Conservation (phyloP, 139 green algal species). For the Auxenochlorella pyrenoidosa region DNA sequence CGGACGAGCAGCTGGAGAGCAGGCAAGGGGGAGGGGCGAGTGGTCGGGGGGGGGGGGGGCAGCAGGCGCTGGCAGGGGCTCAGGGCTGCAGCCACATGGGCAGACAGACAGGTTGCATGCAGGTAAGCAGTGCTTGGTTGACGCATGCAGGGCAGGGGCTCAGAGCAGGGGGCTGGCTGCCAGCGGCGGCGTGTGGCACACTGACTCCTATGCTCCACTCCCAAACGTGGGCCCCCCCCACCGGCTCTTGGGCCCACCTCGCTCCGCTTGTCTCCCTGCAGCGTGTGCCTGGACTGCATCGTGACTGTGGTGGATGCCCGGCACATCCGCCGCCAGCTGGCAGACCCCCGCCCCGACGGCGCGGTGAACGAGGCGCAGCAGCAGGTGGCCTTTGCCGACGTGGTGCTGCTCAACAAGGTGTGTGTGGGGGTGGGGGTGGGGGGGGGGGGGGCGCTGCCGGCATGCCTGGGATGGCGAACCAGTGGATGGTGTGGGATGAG, state of each 20-base stretch:
- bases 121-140: too few species aligned
- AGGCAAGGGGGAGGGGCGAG: neutral
- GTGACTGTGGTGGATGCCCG: conserved; percentile 88
- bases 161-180: too few species aligned
- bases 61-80: too few species aligned
- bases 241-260: too few species aligned
- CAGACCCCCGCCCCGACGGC: conserved; percentile 49
- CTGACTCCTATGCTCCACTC: too few species aligned
- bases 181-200: neutral
- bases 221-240: too few species aligned
- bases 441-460: neutral
- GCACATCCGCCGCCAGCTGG: conserved; percentile 78
- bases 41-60: too few species aligned
- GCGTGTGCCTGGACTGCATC: conserved; percentile 82
- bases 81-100: too few species aligned
- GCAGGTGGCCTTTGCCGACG: conserved; percentile 88
- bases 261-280: too few species aligned
- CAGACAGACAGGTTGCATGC: too few species aligned
- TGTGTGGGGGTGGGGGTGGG: neutral
- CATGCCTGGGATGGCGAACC: neutral
- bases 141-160: too few species aligned
- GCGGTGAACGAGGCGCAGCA: conserved; percentile 84
- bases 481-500: too few species aligned
- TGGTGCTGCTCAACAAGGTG: conserved; percentile 92
- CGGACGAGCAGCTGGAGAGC: conserved; percentile 84